These are phyloP conservation scores for Pelargonium fulgidum DNA, from an alignment of 441 rosid species.

Conservation along the genomic window DNA sequence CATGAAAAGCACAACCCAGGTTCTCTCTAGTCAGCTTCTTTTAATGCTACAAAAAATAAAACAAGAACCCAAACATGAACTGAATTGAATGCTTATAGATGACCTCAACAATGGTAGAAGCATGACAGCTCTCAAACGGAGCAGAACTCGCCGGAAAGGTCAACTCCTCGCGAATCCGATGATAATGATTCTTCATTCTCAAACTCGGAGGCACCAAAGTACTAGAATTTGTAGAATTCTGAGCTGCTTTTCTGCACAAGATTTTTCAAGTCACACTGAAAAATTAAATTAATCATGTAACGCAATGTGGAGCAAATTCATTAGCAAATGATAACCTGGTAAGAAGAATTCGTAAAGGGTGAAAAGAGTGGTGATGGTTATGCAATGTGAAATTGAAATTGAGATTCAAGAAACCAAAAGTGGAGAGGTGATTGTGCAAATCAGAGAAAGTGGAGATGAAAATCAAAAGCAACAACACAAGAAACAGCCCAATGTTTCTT, in stretches of 20 bases:
- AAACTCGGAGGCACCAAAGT: conserved; percentile 17
- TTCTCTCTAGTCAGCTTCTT: conserved; percentile 4
- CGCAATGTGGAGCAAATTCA: not conserved
- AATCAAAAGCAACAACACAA: conserved; percentile 22
- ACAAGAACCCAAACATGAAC: not conserved
- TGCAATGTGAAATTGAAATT: not conserved
- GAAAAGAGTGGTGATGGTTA: conserved; percentile 15
- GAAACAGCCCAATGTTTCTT: conserved; percentile 14
- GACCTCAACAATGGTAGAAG: conserved; percentile 87
- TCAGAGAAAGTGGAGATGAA: conserved; percentile 18
- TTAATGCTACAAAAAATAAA: not conserved
- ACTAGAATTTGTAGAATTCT: conserved; percentile 5
- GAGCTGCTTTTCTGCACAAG: conserved; percentile 22
- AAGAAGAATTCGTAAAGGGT: conserved; percentile 10
- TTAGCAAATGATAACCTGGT: conserved; percentile 17
- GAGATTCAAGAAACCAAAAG: conserved; percentile 16
- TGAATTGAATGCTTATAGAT: conserved; percentile 10
- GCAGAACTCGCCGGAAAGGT: conserved; percentile 62
- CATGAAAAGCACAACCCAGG: conserved; percentile 13
- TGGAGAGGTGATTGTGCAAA: conserved; percentile 13
- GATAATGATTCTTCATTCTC: conserved; percentile 28
- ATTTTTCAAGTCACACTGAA: not conserved
- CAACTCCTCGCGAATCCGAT: conserved; percentile 41
- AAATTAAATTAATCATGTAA: not conserved
- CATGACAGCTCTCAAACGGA: conserved; percentile 79